Percentiles rank a stretch among this genome's conserved stretches.
Conservation (phyloP, 2,329 filamentous ascomycete species). For the Aspergillus ochraceus region DNA sequence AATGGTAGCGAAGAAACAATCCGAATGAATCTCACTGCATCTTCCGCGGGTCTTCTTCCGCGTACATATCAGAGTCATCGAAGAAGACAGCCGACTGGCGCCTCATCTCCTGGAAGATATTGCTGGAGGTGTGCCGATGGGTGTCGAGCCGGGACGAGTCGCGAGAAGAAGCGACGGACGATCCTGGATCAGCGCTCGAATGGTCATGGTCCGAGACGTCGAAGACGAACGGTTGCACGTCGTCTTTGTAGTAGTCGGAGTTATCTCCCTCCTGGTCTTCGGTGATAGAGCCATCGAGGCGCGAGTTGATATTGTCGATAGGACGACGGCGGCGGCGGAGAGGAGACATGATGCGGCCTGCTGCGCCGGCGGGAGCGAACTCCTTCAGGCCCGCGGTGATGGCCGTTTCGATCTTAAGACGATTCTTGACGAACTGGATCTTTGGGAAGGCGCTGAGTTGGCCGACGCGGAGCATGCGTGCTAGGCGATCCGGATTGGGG, state of each 20-base stretch:
- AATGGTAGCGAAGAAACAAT: no score
- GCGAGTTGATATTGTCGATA: conserved; percentile 21
- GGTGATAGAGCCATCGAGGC: conserved; percentile 29
- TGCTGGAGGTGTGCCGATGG: conserved; percentile 19
- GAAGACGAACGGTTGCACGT: conserved; percentile 15
- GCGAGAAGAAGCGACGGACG: conserved; percentile 22
- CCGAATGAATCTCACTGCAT: not conserved
- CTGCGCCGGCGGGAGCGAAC: conserved; percentile 26
- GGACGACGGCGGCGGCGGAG: conserved; percentile 20
- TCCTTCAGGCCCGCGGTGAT: conserved; percentile 57
- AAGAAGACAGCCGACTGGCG: conserved; percentile 51
- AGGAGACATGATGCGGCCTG: conserved; percentile 18
- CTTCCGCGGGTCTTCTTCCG: conserved; percentile 22
- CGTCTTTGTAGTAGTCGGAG: conserved; percentile 18
- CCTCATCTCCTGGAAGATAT: conserved; percentile 45
- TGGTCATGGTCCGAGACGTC: conserved; percentile 19
- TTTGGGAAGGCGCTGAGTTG: conserved; percentile 89
- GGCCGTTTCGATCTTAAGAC: conserved; percentile 76
- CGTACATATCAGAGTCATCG: conserved; percentile 40
- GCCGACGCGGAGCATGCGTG: conserved; percentile 85
- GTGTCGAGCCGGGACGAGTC: conserved; percentile 20
- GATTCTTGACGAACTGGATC: conserved; percentile 84
- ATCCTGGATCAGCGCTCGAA: not conserved
- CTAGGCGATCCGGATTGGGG: conserved; percentile 71
- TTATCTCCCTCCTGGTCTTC: conserved; percentile 23